Evolutionary conservation across 768 basidiomycete species (phyloP), one percentile per base, ranked within the genome.

Genomic region (Floccularia luteovirens): DNA sequence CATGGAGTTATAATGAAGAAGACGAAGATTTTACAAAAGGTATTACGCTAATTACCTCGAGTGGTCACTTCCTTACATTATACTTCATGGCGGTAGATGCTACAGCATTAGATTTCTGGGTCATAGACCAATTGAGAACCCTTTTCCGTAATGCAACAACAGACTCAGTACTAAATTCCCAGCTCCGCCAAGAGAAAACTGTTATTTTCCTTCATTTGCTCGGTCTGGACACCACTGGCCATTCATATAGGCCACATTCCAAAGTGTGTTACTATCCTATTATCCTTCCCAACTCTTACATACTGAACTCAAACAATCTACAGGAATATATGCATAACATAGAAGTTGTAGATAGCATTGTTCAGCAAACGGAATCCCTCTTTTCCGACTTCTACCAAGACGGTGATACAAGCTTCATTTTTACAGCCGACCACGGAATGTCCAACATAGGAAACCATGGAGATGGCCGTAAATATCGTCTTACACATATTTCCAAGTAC

Each of bases 341-440:
- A 24, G 76, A 68, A 53, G 74, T 82, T 3, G 88, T 91, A 1
- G 90, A 92, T 47, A 50, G 60, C 36, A 80, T 92, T 45, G 85
- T 90, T 20, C 65, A 65, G 24, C 67, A 76, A 39, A 77, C 82
- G 1, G 84, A 88, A 46, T 48, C 59, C 25, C 64, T 89, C 2
- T 54, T 91, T 16, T 54, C 59, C 1, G 64, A 75, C 3, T 90
- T 84, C 54, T 91, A 79, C 49, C 50, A 62, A 23, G 82, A 87
- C 43, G 62, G 76, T 16, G 74, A 82, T 41, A 90, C 87, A 0
- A 75, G 74, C 43, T 90, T 72, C 52, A 59, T 91, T 23, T 91
- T 89, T 55, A 91, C 85, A 2, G 86, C 90, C 0, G 90, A 92
- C 56, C 90, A 92, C 53, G 90, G 90, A 6, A 92, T 92, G 90